Evolutionary conservation across 257 asterid species (phyloP).

Genomic region (Marsdenia floribunda): DNA sequence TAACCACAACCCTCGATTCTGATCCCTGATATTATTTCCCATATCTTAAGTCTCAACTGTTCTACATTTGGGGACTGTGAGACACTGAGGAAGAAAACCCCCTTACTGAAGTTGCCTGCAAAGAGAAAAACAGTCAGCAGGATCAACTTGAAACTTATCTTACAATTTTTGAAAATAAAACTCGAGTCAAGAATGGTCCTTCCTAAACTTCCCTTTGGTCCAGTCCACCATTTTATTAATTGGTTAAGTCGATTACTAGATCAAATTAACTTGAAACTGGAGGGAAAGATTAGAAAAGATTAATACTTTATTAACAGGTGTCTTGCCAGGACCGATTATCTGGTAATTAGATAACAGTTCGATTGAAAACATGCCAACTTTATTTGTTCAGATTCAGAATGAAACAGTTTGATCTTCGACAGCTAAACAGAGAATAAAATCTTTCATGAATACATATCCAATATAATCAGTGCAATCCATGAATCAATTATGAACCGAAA

Average conservation of each 20-base stretch:
- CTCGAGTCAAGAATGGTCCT: background rate
- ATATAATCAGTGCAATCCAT: background rate
- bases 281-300: background rate
- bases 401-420: background rate
- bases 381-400: background rate
- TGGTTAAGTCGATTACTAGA: background rate
- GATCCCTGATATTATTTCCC: constrained; percentile 57
- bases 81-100: constrained; percentile 64
- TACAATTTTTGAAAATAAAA: background rate
- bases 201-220: background rate
- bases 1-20: constrained; percentile 13
- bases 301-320: background rate
- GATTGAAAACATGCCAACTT: background rate
- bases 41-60: constrained; percentile 51
- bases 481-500: too few species aligned
- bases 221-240: background rate
- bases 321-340: background rate
- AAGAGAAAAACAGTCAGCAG: constrained; percentile 9
- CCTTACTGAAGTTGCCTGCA: constrained; percentile 62
- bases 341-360: background rate
- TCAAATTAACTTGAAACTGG: background rate
- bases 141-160: background rate
- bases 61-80: constrained; percentile 92
- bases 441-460: background rate
- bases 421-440: background rate